Conservation (phyloP, 768 basidiomycete genomes). For the Lentinula guzmanii region DNA sequence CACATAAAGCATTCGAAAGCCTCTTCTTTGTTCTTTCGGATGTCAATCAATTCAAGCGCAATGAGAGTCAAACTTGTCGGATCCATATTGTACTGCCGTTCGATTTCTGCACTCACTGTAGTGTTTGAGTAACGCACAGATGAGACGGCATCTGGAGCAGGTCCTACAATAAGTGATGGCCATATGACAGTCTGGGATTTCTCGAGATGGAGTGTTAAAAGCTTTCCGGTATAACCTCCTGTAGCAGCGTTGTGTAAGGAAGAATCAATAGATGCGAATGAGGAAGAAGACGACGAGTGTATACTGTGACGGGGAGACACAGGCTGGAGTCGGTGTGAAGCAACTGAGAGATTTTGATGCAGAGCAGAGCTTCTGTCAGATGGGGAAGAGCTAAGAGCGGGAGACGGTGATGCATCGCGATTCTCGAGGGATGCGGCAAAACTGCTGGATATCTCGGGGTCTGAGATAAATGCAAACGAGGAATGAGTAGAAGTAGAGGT, state of each 20-base stretch:
- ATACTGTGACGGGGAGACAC: constrained; percentile 44
- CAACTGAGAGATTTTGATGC: constrained; percentile 21
- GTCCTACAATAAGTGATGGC: constrained; percentile 76
- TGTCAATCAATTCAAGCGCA: constrained; percentile 67
- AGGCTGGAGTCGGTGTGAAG: constrained; percentile 41
- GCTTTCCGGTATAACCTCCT: constrained; percentile 42
- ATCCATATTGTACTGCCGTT: constrained; percentile 79
- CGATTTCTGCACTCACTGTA: constrained; percentile 43
- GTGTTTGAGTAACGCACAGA: constrained; percentile 40
- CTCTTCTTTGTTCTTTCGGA: constrained; percentile 66
- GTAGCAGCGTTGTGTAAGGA: constrained; percentile 25
- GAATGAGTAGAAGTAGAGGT: constrained; percentile 67
- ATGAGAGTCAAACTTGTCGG: constrained; percentile 73
- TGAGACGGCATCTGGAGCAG: constrained; percentile 54
- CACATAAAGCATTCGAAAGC: constrained; percentile 81
- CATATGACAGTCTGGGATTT: constrained; percentile 77
- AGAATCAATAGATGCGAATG: constrained; percentile 74
- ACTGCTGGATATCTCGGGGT: constrained; percentile 79
- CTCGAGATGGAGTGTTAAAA: constrained; percentile 76
- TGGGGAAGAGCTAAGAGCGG: constrained; percentile 54
- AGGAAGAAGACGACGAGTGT: constrained; percentile 54
- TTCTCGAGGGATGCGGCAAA: constrained; percentile 80
- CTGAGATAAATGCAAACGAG: constrained; percentile 79
- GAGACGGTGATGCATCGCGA: constrained; percentile 52
- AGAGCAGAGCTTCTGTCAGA: constrained; percentile 34